Percentiles rank a stretch among this genome's conserved stretches.
phyloP scores from a whole-genome alignment of 2,329 filamentous ascomycete species.

The Kalaharituber pfeilii region DNA sequence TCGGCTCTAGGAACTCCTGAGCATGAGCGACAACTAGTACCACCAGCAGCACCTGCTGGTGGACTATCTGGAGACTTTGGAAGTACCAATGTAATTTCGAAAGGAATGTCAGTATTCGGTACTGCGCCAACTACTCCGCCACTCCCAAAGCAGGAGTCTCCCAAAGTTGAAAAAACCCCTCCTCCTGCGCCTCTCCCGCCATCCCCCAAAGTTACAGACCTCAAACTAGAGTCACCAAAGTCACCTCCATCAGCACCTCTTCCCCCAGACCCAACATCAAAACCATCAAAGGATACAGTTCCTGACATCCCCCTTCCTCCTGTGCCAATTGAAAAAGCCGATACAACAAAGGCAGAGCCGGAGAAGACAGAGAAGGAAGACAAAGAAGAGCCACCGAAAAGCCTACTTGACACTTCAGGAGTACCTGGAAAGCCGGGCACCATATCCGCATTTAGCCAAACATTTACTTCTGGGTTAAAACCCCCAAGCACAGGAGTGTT shows the following conservation, averaged over 20 bases:
- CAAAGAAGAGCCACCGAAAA: conserved; percentile 22
- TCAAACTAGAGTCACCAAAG: background rate
- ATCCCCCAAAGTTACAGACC: background rate
- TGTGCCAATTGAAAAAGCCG: background rate
- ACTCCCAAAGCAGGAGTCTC: background rate
- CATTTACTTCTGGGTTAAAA: background rate
- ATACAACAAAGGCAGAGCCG: background rate
- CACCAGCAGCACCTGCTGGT: background rate
- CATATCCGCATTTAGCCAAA: background rate
- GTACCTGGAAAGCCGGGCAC: background rate
- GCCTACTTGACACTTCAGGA: conserved; percentile 35
- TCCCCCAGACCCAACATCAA: conserved; percentile 9
- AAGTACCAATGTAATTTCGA: too few relatives aligned
- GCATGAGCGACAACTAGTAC: background rate
- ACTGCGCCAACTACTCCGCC: background rate
- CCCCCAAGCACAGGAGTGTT: background rate
- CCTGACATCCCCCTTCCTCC: conserved; percentile 5
- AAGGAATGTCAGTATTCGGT: background rate
- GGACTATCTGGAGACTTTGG: background rate
- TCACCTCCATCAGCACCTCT: conserved; percentile 6
- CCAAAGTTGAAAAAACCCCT: conserved; percentile 3
- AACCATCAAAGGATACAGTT: background rate
- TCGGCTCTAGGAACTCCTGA: background rate
- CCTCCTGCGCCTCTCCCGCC: conserved; percentile 5
- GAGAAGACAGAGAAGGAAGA: background rate